Conservation (phyloP, 2,329 filamentous ascomycete species). For the Plectosphaerella sp. region DNA sequence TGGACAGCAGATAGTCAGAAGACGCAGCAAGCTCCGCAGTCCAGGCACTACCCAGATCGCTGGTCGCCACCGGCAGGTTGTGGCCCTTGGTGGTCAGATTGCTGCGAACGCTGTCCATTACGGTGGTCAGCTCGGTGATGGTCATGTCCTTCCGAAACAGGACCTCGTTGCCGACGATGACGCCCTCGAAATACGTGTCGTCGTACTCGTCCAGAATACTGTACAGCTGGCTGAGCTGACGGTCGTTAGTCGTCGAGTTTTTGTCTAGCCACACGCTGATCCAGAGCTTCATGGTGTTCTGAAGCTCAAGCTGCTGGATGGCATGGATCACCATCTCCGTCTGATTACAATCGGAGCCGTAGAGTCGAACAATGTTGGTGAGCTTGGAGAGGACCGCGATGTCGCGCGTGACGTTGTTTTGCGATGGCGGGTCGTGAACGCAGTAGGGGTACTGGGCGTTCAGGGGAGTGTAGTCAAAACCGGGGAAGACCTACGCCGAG, state of each 20-base stretch:
- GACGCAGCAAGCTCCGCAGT: slow-evolving; percentile 59
- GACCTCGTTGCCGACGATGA: slow-evolving; percentile 80
- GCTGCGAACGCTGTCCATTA: slow-evolving; percentile 64
- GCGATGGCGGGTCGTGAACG: slow-evolving; percentile 69
- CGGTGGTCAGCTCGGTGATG: slow-evolving; percentile 52
- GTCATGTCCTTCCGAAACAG: slow-evolving; percentile 75
- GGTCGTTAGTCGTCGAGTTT: slow-evolving; percentile 76
- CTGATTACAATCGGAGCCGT: slow-evolving; percentile 96
- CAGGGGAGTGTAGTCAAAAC: slow-evolving; percentile 91
- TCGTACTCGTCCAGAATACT: slow-evolving; percentile 69
- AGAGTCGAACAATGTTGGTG: slow-evolving; percentile 81
- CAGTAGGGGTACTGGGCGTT: slow-evolving; percentile 89
- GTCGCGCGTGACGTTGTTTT: slow-evolving; percentile 93
- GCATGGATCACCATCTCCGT: slow-evolving; percentile 89
- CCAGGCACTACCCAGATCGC: slow-evolving; percentile 89
- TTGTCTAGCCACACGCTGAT: slow-evolving; percentile 88
- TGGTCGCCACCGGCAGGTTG: slow-evolving; percentile 72
- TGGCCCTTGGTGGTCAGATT: slow-evolving; percentile 64
- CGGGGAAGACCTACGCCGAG: slow-evolving; percentile 65
- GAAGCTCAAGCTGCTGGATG: slow-evolving; percentile 68
- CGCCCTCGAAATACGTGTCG: slow-evolving; percentile 66
- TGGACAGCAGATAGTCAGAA: slow-evolving; percentile 90
- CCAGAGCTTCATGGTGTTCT: slow-evolving; percentile 79
- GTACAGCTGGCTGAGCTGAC: slow-evolving; percentile 83
- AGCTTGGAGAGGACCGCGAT: slow-evolving; percentile 86